Evolutionary conservation across 108 stramenopile species (phyloP).

Genomic region (Discostella stelligeroides): DNA sequence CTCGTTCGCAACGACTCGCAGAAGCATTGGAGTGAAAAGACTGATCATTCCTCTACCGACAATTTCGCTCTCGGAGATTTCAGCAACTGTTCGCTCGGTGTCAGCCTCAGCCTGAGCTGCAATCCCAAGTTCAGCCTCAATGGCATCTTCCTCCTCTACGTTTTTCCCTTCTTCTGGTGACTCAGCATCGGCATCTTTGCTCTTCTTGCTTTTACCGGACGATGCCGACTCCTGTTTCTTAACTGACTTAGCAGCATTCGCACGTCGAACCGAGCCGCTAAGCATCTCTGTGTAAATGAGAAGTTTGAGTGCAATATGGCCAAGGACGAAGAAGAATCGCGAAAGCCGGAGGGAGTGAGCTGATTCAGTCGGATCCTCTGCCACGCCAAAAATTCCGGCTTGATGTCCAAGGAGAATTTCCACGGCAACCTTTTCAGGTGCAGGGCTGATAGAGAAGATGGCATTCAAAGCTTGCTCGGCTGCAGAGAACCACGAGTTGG

Average conservation of each 20-base stretch:
- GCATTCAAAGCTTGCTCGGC: constrained; percentile 87
- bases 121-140: constrained; percentile 88
- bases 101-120: constrained; percentile 86
- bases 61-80: constrained; percentile 92
- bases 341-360: constrained; percentile 80
- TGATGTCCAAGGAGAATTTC: constrained; percentile 84
- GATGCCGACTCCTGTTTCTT: constrained; percentile 82
- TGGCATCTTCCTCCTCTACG: constrained; percentile 66
- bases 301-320: constrained; percentile 92
- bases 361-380: constrained; percentile 15
- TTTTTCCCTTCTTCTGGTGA: constrained; percentile 15
- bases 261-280: constrained; percentile 78
- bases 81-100: constrained; percentile 76
- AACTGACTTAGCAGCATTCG: constrained; percentile 71
- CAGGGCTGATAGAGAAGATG: constrained; percentile 75
- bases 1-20: constrained; percentile 87
- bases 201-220: constrained; percentile 47
- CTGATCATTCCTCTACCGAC: constrained; percentile 86
- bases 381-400: constrained; percentile 37
- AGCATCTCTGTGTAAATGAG: constrained; percentile 92
- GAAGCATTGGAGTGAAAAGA: constrained; percentile 81
- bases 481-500: constrained; percentile 87
- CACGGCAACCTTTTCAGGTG: constrained; percentile 71
- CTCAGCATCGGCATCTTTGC: constrained; percentile 43
- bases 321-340: constrained; percentile 94